Base-by-base conservation (phyloP, 164 flowering plant species). In the Aristolochia contorta region DNA sequence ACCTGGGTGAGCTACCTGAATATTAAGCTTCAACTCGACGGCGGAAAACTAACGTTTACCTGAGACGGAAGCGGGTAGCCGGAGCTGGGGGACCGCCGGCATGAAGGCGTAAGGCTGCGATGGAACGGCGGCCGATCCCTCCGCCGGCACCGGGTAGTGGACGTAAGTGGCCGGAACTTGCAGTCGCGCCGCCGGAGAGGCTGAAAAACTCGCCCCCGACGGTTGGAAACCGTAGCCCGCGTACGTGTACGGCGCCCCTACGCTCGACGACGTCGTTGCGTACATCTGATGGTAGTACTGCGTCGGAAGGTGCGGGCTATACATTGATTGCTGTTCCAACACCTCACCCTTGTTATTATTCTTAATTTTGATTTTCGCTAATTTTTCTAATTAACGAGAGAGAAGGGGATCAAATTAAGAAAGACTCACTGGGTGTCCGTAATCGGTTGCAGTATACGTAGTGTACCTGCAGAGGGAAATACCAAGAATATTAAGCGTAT, bases 121-220 rank as follows among this genome's bases (percentile, higher is more conserved):
- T 61, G 61, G 66, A 46, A 70, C 1, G 54, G 76, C 55, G 62
- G 64, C 58, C 21, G 79, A 24, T 7, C 62, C 75, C 23, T 74
- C 84, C 66, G 69, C 54, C 37, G 71, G 84, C 57, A 79, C 55
- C 66, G 89, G 80, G 63, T 85, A 81, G 75, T 80, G 84, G n/a
- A 81, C 51, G 72, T 78, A 81, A 23, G 86, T 67, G 43, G 43
- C 43, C 16, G 79, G 80, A 24, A 72, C 75, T 21, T 69, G 76
- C 16, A 69, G 27, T 50, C 72, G 84, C 16, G 78, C 86, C 48
- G 76, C 71, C 63, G 72, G 85, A 46, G 79, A 62, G 30, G 78
- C 71, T 54, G 84, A 53, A 57, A 70, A 75, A 47, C 81, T 25
- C 37, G 80, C 78, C 62, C 86, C 75, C 13, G 85, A 49, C 7